Conservation (phyloP, 2,329 filamentous ascomycete species). For the Parascedosporium putredinis region DNA sequence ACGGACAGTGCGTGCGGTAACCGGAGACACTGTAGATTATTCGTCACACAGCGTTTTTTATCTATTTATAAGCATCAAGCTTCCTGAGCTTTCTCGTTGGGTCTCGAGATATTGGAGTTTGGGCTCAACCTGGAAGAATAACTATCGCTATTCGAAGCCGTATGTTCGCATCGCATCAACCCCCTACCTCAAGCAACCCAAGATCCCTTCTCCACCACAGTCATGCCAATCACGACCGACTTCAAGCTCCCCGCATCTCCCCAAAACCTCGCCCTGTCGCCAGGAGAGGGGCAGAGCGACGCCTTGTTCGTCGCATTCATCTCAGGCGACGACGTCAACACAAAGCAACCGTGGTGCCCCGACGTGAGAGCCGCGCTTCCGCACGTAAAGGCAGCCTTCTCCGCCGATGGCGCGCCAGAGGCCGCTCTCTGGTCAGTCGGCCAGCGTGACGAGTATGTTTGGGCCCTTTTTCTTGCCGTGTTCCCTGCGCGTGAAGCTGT, state of each 20-base stretch:
- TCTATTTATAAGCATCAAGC: no score
- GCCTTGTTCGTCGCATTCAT: slow-evolving; percentile 24
- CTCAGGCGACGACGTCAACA: slow-evolving; percentile 23
- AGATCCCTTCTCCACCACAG: background rate
- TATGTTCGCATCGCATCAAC: no score
- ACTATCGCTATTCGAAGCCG: no score
- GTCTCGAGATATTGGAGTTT: no score
- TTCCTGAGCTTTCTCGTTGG: no score
- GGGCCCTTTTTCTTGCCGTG: background rate
- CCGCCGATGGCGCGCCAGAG: slow-evolving; percentile 13
- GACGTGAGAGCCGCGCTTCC: slow-evolving; percentile 27
- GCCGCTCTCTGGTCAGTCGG: slow-evolving; percentile 24
- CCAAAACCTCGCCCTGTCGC: background rate
- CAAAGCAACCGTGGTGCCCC: slow-evolving; percentile 27
- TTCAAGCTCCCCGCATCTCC: background rate
- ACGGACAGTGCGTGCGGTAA: no score
- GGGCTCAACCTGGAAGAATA: no score
- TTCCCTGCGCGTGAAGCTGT: no score
- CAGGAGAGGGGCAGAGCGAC: background rate
- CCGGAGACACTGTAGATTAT: no score
- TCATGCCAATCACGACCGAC: background rate
- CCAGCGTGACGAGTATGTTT: slow-evolving; percentile 22
- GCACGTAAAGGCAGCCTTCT: slow-evolving; percentile 20
- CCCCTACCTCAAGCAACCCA: background rate
- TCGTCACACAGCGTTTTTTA: no score